phyloP scores from a whole-genome alignment of 2,329 filamentous ascomycete genomes.

The Dactylellina cionopaga region DNA sequence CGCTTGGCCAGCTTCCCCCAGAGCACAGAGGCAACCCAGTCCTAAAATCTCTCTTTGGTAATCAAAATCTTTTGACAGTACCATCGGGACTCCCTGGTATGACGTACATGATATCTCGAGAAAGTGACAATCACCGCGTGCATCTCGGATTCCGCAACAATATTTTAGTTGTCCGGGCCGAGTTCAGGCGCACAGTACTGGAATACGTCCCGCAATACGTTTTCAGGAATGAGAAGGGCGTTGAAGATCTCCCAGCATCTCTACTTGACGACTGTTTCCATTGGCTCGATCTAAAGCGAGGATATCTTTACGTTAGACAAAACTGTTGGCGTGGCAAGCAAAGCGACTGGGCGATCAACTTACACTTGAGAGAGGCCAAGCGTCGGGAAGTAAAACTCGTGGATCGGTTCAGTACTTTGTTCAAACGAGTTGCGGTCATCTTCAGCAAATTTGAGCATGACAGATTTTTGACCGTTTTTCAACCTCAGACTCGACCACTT shows the following conservation, averaged over 20 bases:
- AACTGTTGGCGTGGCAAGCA: conserved; percentile 61
- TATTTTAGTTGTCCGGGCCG: conserved; percentile 63
- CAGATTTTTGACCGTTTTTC: conserved; percentile 63
- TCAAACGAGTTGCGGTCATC: conserved; percentile 61
- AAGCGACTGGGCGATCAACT: conserved; percentile 62
- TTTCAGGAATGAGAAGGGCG: conserved; percentile 56
- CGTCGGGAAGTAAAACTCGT: conserved; percentile 61
- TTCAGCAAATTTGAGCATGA: conserved; percentile 66
- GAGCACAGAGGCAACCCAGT: conserved; percentile 63
- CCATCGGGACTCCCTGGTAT: conserved; percentile 68
- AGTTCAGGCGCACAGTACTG: conserved; percentile 54
- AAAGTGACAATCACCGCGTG: conserved; percentile 62
- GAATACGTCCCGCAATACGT: conserved; percentile 60
- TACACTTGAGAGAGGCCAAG: conserved; percentile 56
- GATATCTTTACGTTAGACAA: conserved; percentile 67
- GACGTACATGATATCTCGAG: conserved; percentile 63
- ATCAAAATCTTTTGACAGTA: conserved; percentile 65
- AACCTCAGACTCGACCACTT: conserved; percentile 60
- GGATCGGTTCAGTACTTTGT: conserved; percentile 64
- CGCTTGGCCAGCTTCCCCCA: conserved; percentile 67
- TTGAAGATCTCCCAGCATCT: conserved; percentile 65
- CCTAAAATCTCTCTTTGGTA: conserved; percentile 67
- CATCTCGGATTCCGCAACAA: conserved; percentile 67
- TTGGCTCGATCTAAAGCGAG: conserved; percentile 67
- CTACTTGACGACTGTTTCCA: conserved; percentile 68